Base-by-base conservation (phyloP, 306 rosid species). In the Castanea mollissima region DNA sequence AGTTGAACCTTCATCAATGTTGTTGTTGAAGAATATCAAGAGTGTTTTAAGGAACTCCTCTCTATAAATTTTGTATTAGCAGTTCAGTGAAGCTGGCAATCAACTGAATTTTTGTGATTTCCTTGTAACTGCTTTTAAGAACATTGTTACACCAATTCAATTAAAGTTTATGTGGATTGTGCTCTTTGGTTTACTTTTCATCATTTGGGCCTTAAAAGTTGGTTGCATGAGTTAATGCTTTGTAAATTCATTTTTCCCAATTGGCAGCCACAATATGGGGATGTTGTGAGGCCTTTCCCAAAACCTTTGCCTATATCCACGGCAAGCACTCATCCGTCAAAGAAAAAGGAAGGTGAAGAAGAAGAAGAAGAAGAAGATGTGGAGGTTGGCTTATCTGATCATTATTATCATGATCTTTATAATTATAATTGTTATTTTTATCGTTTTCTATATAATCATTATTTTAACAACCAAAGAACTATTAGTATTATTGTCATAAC, bases 251-350 rank as follows among this genome's bases (percentile, higher is more conserved):
- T 27, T 60, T 29, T 31, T 52, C 16, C 41, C 41, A 44, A 58
- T 81, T 83, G 82, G 83, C 91, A 95, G 99, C 88, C 86, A 79
- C 91, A 32, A 38, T 86, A 85, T 79, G 86, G 84, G 63, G 89
- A 89, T 72, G 77, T 74, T 77, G 83, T 79, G 27, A 90, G 83
- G 77, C 72, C 90, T 69, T 94, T 95, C 81, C 99, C 99, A 13
- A 89, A 88, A 78, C 96, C 99, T 64, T 87, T 71, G 73, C 94
- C 97, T 71, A 76, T 89, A 19, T 74, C 87, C 11, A 67, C 76
- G 78, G 86, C 82, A 76, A 83, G 81, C 74, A 80, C 68, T 75
- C 51, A 41, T 71, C 35, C 58, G 51, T 71, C 85, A 52, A 86
- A 86, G 85, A 79, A 80, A 80, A 81, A 93, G 78, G 97, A 89